Percentiles rank a stretch among this genome's conserved stretches.
These are phyloP conservation scores for Erodium chrysanthum DNA, from an alignment of 441 rosid species.

Conservation along the genomic window DNA sequence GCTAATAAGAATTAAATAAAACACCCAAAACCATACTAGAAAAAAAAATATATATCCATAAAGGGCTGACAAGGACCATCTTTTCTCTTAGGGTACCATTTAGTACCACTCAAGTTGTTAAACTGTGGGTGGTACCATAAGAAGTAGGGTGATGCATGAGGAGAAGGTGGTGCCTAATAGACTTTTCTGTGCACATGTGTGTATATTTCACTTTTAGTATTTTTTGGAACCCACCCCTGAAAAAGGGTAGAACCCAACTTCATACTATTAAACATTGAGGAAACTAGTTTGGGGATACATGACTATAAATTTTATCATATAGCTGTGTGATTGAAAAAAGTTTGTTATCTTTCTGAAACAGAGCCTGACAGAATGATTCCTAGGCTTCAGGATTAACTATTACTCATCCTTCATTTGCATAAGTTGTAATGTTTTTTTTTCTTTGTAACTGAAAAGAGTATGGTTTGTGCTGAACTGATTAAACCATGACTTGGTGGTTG, in stretches of 20 bases:
- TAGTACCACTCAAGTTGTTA: neutral
- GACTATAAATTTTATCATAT: neutral
- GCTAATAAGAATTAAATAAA: neutral
- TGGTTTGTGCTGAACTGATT: constrained; percentile 12
- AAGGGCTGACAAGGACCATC: neutral
- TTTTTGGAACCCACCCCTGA: neutral
- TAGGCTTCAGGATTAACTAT: neutral
- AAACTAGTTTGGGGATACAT: neutral
- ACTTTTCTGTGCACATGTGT: neutral
- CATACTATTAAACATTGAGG: neutral
- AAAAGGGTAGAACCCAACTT: neutral
- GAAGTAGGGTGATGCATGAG: neutral
- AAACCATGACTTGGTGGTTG: constrained; percentile 11
- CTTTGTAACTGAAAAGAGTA: constrained; percentile 1
- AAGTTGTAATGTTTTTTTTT: neutral
- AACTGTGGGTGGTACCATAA: neutral
- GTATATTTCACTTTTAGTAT: neutral
- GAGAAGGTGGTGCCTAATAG: neutral
- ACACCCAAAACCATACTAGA: neutral
- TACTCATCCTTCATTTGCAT: neutral
- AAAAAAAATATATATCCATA: neutral
- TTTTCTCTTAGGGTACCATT: neutral
- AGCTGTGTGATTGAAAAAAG: constrained; percentile 5
- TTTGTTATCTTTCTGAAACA: neutral
- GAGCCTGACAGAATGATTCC: constrained; percentile 1